These are phyloP conservation scores for Porodaedalea pini DNA, from an alignment of 1,284 basidiomycete species.

Conservation along the genomic window DNA sequence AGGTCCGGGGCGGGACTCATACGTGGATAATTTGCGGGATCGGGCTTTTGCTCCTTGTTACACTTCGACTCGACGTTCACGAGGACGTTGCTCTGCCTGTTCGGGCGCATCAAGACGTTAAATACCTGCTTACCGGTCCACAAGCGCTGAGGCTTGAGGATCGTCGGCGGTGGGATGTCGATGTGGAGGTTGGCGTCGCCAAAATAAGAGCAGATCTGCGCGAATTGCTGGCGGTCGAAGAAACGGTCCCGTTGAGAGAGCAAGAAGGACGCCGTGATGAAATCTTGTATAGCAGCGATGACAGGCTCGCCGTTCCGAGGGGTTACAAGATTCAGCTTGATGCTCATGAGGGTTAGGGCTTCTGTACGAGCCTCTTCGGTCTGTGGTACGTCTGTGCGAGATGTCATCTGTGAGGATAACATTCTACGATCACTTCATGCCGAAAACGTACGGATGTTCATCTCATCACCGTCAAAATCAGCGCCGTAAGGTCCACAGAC, in stretches of 20 bases:
- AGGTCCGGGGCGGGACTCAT: constrained; percentile 76
- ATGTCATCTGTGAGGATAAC: background rate
- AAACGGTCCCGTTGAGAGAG: constrained; percentile 92
- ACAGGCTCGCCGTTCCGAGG: constrained; percentile 98
- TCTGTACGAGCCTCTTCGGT: constrained; percentile 99
- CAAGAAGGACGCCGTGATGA: constrained; percentile 96
- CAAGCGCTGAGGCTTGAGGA: constrained; percentile 88
- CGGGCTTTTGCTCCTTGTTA: constrained; percentile 87
- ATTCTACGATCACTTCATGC: background rate
- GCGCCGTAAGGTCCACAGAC: constrained; percentile 99
- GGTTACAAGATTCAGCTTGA: constrained; percentile 96
- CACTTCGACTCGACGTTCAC: constrained; percentile 98
- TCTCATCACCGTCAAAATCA: constrained; percentile 99
- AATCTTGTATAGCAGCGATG: constrained; percentile 97
- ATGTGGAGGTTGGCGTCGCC: constrained; percentile 90
- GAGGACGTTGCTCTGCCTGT: constrained; percentile 76
- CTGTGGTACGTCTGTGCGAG: constrained; percentile 86
- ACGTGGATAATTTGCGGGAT: constrained; percentile 54
- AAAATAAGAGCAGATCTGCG: constrained; percentile 94
- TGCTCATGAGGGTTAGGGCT: constrained; percentile 96
- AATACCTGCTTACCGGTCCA: constrained; percentile 99
- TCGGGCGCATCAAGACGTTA: constrained; percentile 94
- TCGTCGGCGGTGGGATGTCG: constrained; percentile 92
- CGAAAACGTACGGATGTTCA: constrained; percentile 86
- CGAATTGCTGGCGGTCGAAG: constrained; percentile 92